These are phyloP conservation scores for Lentinula detonsa DNA, from an alignment of 768 basidiomycete genomes.

Conservation along the genomic window DNA sequence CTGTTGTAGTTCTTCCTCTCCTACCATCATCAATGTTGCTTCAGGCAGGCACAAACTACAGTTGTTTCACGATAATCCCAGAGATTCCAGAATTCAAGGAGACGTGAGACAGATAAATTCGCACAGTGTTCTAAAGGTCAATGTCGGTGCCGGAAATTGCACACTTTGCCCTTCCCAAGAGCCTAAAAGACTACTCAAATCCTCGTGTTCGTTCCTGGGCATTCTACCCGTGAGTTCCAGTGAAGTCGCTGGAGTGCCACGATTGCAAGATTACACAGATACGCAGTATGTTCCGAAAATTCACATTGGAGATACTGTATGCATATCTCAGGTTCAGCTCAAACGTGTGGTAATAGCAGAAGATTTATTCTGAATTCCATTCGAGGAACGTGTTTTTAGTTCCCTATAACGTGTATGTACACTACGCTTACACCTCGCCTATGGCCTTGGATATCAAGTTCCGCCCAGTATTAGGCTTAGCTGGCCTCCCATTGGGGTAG, in stretches of 20 bases:
- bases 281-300: no score
- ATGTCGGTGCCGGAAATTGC: neutral
- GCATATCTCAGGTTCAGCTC: no score
- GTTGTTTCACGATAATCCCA: neutral
- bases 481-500: conserved; percentile 48
- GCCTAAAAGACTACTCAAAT: neutral
- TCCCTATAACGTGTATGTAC: neutral
- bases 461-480: conserved; percentile 6
- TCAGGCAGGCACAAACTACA: neutral
- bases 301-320: no score
- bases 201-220: neutral
- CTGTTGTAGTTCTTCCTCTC: neutral
- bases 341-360: no score
- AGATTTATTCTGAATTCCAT: no score
- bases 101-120: neutral
- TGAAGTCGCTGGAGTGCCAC: no score
- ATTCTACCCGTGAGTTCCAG: no score
- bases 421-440: neutral
- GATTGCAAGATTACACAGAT: no score
- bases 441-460: neutral
- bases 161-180: neutral
- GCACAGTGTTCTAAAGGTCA: neutral
- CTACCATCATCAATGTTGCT: neutral
- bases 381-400: no score
- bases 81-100: neutral